Percentiles rank a stretch among this genome's conserved stretches.
Evolutionary conservation across 2,329 filamentous ascomycete genomes (phyloP).

Genomic region (Alternaria burnsii): DNA sequence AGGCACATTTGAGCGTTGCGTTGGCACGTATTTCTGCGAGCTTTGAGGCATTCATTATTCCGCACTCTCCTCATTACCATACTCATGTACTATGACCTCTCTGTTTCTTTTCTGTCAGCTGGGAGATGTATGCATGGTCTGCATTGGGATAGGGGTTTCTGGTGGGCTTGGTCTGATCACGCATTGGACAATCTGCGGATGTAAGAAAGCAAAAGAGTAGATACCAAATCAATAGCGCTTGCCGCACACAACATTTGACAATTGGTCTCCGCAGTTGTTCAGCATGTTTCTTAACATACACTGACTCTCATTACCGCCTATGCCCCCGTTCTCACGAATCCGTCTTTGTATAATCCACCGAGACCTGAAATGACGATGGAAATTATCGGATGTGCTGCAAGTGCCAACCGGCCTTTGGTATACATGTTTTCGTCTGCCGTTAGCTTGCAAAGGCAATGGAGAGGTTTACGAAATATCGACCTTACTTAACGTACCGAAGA

Average conservation of each 20-base stretch:
- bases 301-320: too few species aligned
- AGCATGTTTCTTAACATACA: neutral
- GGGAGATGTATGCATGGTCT: neutral
- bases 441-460: too few species aligned
- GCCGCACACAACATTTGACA: neutral
- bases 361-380: too few species aligned
- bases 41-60: neutral
- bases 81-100: constrained; percentile 11
- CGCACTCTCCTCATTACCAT: neutral
- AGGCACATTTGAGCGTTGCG: neutral
- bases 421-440: too few species aligned
- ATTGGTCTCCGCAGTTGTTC: neutral
- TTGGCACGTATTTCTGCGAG: constrained; percentile 1
- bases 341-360: too few species aligned
- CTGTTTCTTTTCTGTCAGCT: neutral
- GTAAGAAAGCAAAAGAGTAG: neutral
- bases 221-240: neutral
- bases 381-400: too few species aligned
- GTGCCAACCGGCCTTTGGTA: too few species aligned
- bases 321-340: too few species aligned
- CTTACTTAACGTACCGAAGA: too few species aligned
- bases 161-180: neutral
- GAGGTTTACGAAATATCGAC: too few species aligned
- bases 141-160: neutral
- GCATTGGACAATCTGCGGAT: neutral